Conservation (phyloP, 2,329 filamentous ascomycete genomes). For the Volutella citrinella region DNA sequence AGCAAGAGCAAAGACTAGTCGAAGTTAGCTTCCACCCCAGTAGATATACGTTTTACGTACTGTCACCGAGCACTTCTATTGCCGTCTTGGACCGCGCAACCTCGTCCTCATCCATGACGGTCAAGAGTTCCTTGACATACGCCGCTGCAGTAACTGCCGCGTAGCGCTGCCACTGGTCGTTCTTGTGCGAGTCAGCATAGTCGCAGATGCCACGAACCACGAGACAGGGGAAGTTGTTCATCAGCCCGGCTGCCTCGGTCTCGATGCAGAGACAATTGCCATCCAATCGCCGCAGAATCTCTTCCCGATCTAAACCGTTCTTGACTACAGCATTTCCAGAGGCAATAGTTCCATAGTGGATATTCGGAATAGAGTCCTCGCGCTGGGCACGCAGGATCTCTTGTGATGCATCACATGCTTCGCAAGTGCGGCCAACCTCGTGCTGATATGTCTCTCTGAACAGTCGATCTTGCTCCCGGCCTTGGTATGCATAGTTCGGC, state of each 20-base stretch:
- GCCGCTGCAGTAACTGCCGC: constrained; percentile 32
- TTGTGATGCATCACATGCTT: not conserved
- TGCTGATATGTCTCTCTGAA: constrained; percentile 11
- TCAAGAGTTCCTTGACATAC: constrained; percentile 19
- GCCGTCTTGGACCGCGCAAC: too few species aligned
- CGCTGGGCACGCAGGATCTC: constrained; percentile 3
- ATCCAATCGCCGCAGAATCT: not conserved
- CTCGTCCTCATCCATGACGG: too few species aligned
- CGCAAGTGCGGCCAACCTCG: constrained; percentile 4
- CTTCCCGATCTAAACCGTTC: constrained; percentile 9
- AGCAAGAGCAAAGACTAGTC: too few species aligned
- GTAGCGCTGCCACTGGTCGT: constrained; percentile 34
- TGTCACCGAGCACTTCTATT: too few species aligned
- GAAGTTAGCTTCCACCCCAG: too few species aligned
- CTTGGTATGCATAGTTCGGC: constrained; percentile 11
- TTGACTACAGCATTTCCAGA: constrained; percentile 22
- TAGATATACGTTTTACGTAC: too few species aligned
- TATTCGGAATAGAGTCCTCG: constrained; percentile 3
- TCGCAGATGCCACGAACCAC: constrained; percentile 36
- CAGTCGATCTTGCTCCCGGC: constrained; percentile 10
- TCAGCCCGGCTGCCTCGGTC: too few species aligned
- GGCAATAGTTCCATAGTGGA: constrained; percentile 23
- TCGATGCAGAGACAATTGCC: constrained; percentile 20
- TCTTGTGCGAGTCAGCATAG: constrained; percentile 38
- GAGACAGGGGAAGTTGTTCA: constrained; percentile 10